phyloP scores from a whole-genome alignment of 1,284 basidiomycete genomes.

The Ustilago loliicola region DNA sequence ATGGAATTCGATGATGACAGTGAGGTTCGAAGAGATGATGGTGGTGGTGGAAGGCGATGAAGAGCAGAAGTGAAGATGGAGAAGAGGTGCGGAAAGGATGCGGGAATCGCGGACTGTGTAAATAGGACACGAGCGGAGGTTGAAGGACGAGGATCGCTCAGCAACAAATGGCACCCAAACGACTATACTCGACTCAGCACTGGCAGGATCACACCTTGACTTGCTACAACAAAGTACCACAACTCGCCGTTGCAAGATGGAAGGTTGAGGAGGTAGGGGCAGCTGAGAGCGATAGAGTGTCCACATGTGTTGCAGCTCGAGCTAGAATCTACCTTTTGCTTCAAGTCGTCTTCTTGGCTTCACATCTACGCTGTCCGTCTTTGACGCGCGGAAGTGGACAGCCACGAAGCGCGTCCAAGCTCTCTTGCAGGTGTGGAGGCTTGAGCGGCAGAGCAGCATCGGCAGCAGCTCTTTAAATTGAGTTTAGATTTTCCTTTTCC shows the following conservation, averaged over 20 bases:
- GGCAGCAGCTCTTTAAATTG: background rate
- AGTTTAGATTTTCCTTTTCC: background rate
- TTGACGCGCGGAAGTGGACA: constrained; percentile 24
- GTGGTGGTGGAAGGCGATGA: background rate
- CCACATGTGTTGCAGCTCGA: constrained; percentile 13
- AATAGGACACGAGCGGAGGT: constrained; percentile 40
- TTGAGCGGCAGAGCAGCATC: background rate
- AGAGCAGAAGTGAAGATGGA: background rate
- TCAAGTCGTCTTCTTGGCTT: constrained; percentile 9
- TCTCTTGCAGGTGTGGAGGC: background rate
- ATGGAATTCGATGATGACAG: constrained; percentile 11
- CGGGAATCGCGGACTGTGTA: constrained; percentile 36
- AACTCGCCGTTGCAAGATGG: background rate
- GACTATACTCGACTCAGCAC: background rate
- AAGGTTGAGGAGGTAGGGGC: background rate
- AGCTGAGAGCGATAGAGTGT: background rate
- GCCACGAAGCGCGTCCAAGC: constrained; percentile 5
- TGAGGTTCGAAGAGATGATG: constrained; percentile 1
- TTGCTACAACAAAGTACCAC: too few species aligned
- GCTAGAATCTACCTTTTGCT: constrained; percentile 21
- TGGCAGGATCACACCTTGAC: background rate
- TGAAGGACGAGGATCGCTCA: constrained; percentile 6
- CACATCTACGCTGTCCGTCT: background rate
- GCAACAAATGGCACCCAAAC: background rate
- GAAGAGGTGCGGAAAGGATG: constrained; percentile 6